Evolutionary conservation across 2,329 filamentous ascomycete species (phyloP).

Genomic region (Botrytis medusae): DNA sequence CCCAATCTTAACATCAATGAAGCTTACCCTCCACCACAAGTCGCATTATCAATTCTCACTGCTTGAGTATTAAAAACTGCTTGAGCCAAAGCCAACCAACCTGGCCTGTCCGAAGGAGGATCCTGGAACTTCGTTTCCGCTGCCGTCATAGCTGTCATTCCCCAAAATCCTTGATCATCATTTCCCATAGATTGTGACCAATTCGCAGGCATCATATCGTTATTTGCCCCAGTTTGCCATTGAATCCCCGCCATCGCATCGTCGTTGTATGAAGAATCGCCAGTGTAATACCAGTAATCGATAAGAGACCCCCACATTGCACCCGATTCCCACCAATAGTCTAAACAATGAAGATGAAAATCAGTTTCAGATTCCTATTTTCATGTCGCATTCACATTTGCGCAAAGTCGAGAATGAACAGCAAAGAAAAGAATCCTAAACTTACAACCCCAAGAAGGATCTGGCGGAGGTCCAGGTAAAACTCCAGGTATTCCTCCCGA

Average conservation of each 20-base stretch:
- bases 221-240: slow-evolving; percentile 56
- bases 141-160: slow-evolving; percentile 75
- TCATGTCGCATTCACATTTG: not conserved
- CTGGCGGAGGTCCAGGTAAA: slow-evolving; percentile 46
- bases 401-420: slow-evolving; percentile 18
- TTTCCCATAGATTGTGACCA: slow-evolving; percentile 42
- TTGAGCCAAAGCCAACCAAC: slow-evolving; percentile 77
- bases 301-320: slow-evolving; percentile 60
- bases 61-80: slow-evolving; percentile 80
- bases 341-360: slow-evolving; percentile 30
- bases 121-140: slow-evolving; percentile 75
- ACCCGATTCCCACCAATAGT: slow-evolving; percentile 62
- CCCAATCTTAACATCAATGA: not conserved
- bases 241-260: slow-evolving; percentile 55
- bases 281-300: slow-evolving; percentile 63
- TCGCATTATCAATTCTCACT: slow-evolving; percentile 67
- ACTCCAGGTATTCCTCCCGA: slow-evolving; percentile 50
- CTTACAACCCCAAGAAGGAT: slow-evolving; percentile 38
- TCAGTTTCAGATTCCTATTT: not conserved
- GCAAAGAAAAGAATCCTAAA: slow-evolving; percentile 20
- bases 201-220: slow-evolving; percentile 58
- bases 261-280: slow-evolving; percentile 57
- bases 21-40: slow-evolving; percentile 59
- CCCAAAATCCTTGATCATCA: slow-evolving; percentile 66
- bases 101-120: slow-evolving; percentile 59